Percentiles rank a stretch among this genome's conserved stretches.
These are phyloP conservation scores for Leishmania lainsoni DNA, from an alignment of 208 protist species.

Conservation along the genomic window DNA sequence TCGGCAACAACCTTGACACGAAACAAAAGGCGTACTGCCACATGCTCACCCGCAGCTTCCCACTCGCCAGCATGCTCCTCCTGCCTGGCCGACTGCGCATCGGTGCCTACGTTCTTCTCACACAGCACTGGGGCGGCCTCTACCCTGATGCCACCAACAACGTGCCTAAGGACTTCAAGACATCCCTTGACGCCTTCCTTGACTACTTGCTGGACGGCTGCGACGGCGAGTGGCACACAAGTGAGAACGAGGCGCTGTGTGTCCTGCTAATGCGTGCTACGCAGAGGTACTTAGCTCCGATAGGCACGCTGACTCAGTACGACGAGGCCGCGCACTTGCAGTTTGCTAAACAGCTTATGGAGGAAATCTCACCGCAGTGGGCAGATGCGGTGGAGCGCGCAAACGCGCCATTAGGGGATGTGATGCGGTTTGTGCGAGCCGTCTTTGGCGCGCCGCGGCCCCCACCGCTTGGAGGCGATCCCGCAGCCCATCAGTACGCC, in stretches of 20 bases:
- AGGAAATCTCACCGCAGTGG: slow-evolving; percentile 22
- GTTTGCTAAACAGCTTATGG: slow-evolving; percentile 18
- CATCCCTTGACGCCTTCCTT: slow-evolving; percentile 23
- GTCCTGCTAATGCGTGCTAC: slow-evolving; percentile 16
- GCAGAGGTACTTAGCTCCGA: slow-evolving; percentile 18
- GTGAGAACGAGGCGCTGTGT: slow-evolving; percentile 9
- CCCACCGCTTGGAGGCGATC: slow-evolving; percentile 34
- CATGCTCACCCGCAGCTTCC: slow-evolving; percentile 53
- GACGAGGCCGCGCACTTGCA: slow-evolving; percentile 22
- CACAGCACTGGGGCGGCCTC: slow-evolving; percentile 31
- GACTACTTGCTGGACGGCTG: slow-evolving; percentile 30
- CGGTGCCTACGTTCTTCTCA: slow-evolving; percentile 35
- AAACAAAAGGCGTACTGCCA: slow-evolving; percentile 39
- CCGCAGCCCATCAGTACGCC: slow-evolving; percentile 20
- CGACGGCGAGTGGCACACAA: slow-evolving; percentile 5
- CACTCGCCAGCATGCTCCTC: slow-evolving; percentile 37
- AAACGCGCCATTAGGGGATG: slow-evolving; percentile 5
- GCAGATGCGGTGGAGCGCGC: slow-evolving; percentile 16
- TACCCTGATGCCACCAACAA: slow-evolving; percentile 7
- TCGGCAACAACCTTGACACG: slow-evolving; percentile 27
- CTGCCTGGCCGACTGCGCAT: slow-evolving; percentile 48
- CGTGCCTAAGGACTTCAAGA: slow-evolving; percentile 25
- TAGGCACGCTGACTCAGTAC: slow-evolving; percentile 18
- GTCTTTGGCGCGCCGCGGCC: slow-evolving; percentile 21
- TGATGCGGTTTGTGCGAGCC: slow-evolving; percentile 13